A percentile compares a stretch with the other conserved stretches of the same genome.
Evolutionary conservation across 441 rosid species (phyloP).

Genomic region (Pelargonium fulgidum): DNA sequence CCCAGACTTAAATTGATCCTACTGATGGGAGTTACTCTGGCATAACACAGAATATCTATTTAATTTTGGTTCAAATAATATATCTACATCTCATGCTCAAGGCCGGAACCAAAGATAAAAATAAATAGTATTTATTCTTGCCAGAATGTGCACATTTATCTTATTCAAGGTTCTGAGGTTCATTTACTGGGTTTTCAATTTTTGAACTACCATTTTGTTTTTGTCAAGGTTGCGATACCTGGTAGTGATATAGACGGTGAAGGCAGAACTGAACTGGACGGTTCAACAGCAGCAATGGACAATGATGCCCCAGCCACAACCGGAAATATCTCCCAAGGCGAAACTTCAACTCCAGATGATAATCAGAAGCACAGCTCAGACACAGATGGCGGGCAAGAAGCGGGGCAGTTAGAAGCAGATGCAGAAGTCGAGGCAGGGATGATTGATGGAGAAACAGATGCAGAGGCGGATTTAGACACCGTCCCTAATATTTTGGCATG

Average conservation of each 20-base stretch:
- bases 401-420: constrained; percentile 67
- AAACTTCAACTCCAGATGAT: constrained; percentile 63
- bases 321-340: constrained; percentile 34
- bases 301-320: constrained; percentile 35
- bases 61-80: too few relatives aligned
- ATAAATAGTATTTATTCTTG: too few relatives aligned
- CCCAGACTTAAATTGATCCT: too few relatives aligned
- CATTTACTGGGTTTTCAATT: not conserved
- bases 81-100: too few relatives aligned
- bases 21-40: too few relatives aligned
- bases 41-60: too few relatives aligned
- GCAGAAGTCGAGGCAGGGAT: constrained; percentile 44
- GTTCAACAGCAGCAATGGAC: constrained; percentile 49
- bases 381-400: constrained; percentile 61
- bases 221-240: constrained; percentile 39
- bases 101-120: too few relatives aligned
- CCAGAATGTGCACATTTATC: too few relatives aligned
- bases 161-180: not conserved
- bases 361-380: constrained; percentile 70
- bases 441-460: constrained; percentile 66
- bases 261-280: constrained; percentile 56
- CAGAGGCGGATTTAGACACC: constrained; percentile 50
- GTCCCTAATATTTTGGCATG: not conserved
- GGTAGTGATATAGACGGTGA: constrained; percentile 64
- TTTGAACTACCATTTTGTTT: not conserved